Evolutionary conservation across 495 filamentous ascomycete species (phyloP).

Genomic region (Penicillium diatomitis): DNA sequence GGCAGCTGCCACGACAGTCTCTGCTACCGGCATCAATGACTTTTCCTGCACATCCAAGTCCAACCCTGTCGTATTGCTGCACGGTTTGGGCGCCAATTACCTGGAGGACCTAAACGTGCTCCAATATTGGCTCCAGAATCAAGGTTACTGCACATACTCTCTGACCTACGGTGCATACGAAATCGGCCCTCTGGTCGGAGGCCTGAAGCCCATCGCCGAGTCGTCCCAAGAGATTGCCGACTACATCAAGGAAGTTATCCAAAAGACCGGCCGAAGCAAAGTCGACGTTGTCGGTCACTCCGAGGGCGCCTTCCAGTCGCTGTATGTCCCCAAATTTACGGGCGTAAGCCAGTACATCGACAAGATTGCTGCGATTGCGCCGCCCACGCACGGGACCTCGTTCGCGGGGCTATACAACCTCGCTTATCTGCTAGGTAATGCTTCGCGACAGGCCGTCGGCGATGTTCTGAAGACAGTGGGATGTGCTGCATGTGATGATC

Average conservation of each 20-base stretch:
- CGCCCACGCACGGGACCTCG: slow-evolving; percentile 40
- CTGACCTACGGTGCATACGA: slow-evolving; percentile 43
- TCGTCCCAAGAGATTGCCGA: slow-evolving; percentile 41
- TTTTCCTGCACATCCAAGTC: slow-evolving; percentile 28
- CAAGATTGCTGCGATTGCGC: slow-evolving; percentile 39
- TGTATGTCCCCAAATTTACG: slow-evolving; percentile 46
- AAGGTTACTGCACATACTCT: slow-evolving; percentile 45
- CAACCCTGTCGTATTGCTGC: slow-evolving; percentile 44
- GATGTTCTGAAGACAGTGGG: slow-evolving; percentile 30
- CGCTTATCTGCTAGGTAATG: slow-evolving; percentile 31
- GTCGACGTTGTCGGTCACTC: slow-evolving; percentile 47
- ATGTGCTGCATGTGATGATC: slow-evolving; percentile 40
- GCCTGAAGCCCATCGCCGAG: slow-evolving; percentile 33
- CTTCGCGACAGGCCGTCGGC: slow-evolving; percentile 23
- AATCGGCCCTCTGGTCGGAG: slow-evolving; percentile 38
- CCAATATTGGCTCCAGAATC: slow-evolving; percentile 39
- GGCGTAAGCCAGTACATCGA: slow-evolving; percentile 36
- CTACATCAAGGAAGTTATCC: slow-evolving; percentile 35
- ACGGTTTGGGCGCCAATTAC: slow-evolving; percentile 43
- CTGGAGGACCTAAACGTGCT: slow-evolving; percentile 45
- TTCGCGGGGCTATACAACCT: slow-evolving; percentile 41
- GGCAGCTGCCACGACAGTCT: slow-evolving; percentile 9
- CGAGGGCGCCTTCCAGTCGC: slow-evolving; percentile 42
- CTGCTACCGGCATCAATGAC: slow-evolving; percentile 27
- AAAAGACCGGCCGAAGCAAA: slow-evolving; percentile 34